phyloP scores from a whole-genome alignment of 1,139 yeast species.

The Eremothecium coryli region DNA sequence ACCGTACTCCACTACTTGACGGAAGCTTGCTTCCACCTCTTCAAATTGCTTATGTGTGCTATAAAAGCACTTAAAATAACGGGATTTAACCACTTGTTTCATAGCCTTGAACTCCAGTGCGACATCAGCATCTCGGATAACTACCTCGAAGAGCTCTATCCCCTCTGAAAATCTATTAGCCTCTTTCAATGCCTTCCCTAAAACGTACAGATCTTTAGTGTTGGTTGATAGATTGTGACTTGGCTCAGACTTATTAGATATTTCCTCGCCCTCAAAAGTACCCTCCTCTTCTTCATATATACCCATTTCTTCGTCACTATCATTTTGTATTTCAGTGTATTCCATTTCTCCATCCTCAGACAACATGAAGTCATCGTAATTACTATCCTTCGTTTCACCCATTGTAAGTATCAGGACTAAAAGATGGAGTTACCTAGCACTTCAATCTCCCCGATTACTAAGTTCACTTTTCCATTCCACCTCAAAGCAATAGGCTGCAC shows the following conservation, averaged over 20 bases:
- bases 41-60: not conserved
- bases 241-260: too few species aligned
- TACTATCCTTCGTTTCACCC: slow-evolving; percentile 14
- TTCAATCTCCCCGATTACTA: too few species aligned
- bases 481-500: too few species aligned
- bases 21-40: not conserved
- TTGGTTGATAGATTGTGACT: slow-evolving; percentile 5
- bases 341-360: slow-evolving; percentile 32
- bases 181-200: slow-evolving; percentile 6
- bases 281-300: slow-evolving; percentile 1
- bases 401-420: too few species aligned
- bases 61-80: slow-evolving; percentile 1
- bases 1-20: slow-evolving; percentile 1
- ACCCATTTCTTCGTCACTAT: slow-evolving; percentile 16
- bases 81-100: slow-evolving; percentile 10
- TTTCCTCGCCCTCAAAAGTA: slow-evolving; percentile 10
- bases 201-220: slow-evolving; percentile 5
- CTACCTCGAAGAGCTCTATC: slow-evolving; percentile 4
- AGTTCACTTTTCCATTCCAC: too few species aligned
- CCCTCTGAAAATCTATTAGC: slow-evolving; percentile 8
- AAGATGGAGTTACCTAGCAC: too few species aligned
- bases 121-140: not conserved
- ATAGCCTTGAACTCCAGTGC: slow-evolving; percentile 10
- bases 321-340: slow-evolving; percentile 22
- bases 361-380: slow-evolving; percentile 33